Evolutionary conservation across 257 asterid genomes (phyloP).

Genomic region (Capsicum rhomboideum): DNA sequence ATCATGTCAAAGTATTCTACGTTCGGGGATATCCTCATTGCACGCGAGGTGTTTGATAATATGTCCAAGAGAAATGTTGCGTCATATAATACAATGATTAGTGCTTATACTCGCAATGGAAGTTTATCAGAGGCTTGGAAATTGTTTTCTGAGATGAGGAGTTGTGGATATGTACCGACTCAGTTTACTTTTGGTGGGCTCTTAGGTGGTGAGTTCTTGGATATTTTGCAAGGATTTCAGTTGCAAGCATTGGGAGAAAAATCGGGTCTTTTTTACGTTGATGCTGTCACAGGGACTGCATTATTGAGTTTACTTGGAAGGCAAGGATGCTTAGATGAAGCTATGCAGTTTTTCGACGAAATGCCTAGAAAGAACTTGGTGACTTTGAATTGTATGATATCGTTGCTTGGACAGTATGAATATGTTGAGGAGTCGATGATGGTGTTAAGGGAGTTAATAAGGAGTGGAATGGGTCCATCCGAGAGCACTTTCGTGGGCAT

Average conservation of each 20-base stretch:
- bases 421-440: conserved; percentile 30
- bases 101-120: conserved; percentile 41
- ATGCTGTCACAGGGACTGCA: conserved; percentile 67
- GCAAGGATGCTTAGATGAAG: conserved; percentile 47
- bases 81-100: conserved; percentile 62
- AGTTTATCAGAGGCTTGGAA: conserved; percentile 30
- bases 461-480: conserved; percentile 29
- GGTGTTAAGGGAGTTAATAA: conserved; percentile 41
- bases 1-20: conserved; percentile 26
- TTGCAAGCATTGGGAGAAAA: conserved; percentile 58
- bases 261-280: conserved; percentile 31
- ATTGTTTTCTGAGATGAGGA: conserved; percentile 51
- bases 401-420: conserved; percentile 48
- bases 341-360: conserved; percentile 37
- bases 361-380: conserved; percentile 65
- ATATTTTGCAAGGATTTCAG: conserved; percentile 38
- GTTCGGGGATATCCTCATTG: conserved; percentile 25
- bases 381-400: conserved; percentile 56
- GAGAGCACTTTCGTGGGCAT: conserved; percentile 45
- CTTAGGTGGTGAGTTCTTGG: conserved; percentile 41
- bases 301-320: conserved; percentile 60
- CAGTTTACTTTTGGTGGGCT: conserved; percentile 56
- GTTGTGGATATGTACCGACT: conserved; percentile 36
- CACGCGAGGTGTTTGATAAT: conserved; percentile 53
- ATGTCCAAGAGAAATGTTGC: conserved; percentile 54